These are phyloP conservation scores for Ailanthus altissimus DNA, from an alignment of 345 rosid species.

Conservation along the genomic window DNA sequence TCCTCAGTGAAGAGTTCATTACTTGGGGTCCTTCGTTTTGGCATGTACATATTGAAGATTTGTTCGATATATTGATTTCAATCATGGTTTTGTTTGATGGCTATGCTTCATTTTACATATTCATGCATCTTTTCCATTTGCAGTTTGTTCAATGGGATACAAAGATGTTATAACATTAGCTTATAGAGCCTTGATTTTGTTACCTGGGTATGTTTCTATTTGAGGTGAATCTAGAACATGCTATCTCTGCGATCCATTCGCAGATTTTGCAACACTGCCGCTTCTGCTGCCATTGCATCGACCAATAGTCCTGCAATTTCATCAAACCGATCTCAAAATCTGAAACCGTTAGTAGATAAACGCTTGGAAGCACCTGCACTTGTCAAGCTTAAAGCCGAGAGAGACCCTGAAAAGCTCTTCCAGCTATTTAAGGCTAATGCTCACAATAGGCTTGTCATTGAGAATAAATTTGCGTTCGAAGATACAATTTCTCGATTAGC, in stretches of 20 bases:
- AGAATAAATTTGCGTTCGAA: slow-evolving; percentile 70
- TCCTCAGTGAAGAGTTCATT: slow-evolving; percentile 1
- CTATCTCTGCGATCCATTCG: slow-evolving; percentile 56
- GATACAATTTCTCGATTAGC: slow-evolving; percentile 72
- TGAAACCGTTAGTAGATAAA: slow-evolving; percentile 43
- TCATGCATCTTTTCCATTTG: neutral
- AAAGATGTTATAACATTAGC: slow-evolving; percentile 7
- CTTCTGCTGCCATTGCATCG: slow-evolving; percentile 33
- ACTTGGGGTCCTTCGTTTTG: neutral
- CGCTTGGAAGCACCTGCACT: slow-evolving; percentile 65
- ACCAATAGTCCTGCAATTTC: slow-evolving; percentile 21
- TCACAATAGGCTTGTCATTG: slow-evolving; percentile 56
- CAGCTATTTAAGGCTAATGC: slow-evolving; percentile 69
- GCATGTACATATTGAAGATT: neutral
- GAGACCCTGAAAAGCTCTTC: slow-evolving; percentile 77
- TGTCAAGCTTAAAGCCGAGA: slow-evolving; percentile 66
- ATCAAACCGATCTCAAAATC: slow-evolving; percentile 22
- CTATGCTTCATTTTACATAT: neutral
- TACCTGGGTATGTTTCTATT: slow-evolving; percentile 46
- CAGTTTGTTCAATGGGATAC: slow-evolving; percentile 15
- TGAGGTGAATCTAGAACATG: slow-evolving; percentile 53
- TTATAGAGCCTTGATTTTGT: slow-evolving; percentile 17
- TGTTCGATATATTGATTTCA: neutral
- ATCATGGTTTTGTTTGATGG: neutral
- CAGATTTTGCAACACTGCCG: slow-evolving; percentile 49